Evolutionary conservation across 2,329 filamentous ascomycete genomes (phyloP).

Genomic region (Aspergillus pseudoglaucus): DNA sequence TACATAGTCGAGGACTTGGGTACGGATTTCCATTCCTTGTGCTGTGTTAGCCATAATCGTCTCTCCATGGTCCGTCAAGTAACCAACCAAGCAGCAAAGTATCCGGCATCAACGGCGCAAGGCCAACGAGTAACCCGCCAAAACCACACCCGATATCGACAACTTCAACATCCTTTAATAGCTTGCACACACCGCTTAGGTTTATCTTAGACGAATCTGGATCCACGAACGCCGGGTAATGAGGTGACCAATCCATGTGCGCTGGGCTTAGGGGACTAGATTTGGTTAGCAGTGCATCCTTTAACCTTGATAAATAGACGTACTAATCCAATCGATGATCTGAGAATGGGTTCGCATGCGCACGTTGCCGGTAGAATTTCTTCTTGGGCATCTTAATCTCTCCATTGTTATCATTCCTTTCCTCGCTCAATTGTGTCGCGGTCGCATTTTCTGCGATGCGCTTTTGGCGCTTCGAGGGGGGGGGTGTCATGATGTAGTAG

Average conservation of each 20-base stretch:
- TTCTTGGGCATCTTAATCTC: conserved; percentile 71
- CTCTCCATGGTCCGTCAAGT: neutral
- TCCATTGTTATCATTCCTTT: conserved; percentile 8
- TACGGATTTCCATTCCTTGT: conserved; percentile 83
- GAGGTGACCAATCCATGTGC: conserved; percentile 83
- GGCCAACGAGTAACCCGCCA: conserved; percentile 79
- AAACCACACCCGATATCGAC: conserved; percentile 98
- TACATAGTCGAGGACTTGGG: conserved; percentile 84
- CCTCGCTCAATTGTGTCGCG: conserved; percentile 16
- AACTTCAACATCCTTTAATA: conserved; percentile 72
- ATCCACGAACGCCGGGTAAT: conserved; percentile 68
- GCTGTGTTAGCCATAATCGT: neutral
- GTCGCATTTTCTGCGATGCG: conserved; percentile 45
- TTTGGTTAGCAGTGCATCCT: neutral
- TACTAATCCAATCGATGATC: conserved; percentile 89
- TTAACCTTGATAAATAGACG: conserved; percentile 25
- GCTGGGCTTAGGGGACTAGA: conserved; percentile 67
- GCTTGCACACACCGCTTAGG: conserved; percentile 28
- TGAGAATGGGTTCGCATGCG: conserved; percentile 96
- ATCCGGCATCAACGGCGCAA: conserved; percentile 74
- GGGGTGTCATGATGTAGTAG: conserved; percentile 14
- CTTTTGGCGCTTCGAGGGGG: conserved; percentile 56
- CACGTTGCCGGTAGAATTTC: conserved; percentile 91
- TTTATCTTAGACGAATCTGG: conserved; percentile 29
- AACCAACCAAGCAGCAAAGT: conserved; percentile 70